Evolutionary conservation across 371 early-diverging fungal genomes (phyloP).

Genomic region (Rhizomucor miehei): DNA sequence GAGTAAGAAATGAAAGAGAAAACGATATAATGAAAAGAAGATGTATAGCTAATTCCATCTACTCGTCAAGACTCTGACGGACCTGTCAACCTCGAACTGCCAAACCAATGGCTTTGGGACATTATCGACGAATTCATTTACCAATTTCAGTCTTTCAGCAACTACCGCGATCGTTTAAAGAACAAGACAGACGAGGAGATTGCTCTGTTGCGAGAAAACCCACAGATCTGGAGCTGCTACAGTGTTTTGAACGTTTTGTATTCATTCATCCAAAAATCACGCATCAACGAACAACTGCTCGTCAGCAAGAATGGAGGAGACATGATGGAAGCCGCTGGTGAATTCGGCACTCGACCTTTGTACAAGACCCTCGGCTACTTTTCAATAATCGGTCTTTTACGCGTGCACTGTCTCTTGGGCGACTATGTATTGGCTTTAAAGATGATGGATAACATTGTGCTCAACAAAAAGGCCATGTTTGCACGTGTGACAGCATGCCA

Average conservation of each 20-base stretch:
- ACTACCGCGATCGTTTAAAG: slow-evolving; percentile 83
- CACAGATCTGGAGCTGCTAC: slow-evolving; percentile 93
- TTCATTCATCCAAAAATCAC: slow-evolving; percentile 90
- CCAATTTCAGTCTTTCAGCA: slow-evolving; percentile 96
- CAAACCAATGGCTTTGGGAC: slow-evolving; percentile 98
- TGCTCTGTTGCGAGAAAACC: slow-evolving; percentile 75
- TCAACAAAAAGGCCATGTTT: slow-evolving; percentile 88
- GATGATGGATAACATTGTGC: slow-evolving; percentile 93
- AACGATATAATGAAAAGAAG: not conserved
- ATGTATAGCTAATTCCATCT: slow-evolving; percentile 4
- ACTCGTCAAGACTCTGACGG: slow-evolving; percentile 67
- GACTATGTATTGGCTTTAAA: slow-evolving; percentile 93
- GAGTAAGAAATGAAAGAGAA: slow-evolving; percentile 52
- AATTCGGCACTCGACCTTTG: slow-evolving; percentile 74
- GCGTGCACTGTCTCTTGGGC: slow-evolving; percentile 93
- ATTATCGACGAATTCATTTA: slow-evolving; percentile 98
- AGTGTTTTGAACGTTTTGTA: slow-evolving; percentile 94
- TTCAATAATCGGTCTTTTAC: slow-evolving; percentile 87
- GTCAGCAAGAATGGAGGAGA: slow-evolving; percentile 88
- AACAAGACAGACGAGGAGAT: slow-evolving; percentile 81
- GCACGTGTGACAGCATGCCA: slow-evolving; percentile 94
- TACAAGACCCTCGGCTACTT: slow-evolving; percentile 98
- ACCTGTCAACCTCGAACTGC: slow-evolving; percentile 85
- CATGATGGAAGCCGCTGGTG: slow-evolving; percentile 77
- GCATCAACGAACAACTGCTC: slow-evolving; percentile 89